phyloP scores from a whole-genome alignment of 2,329 filamentous ascomycete species.

The Alternaria longipes region DNA sequence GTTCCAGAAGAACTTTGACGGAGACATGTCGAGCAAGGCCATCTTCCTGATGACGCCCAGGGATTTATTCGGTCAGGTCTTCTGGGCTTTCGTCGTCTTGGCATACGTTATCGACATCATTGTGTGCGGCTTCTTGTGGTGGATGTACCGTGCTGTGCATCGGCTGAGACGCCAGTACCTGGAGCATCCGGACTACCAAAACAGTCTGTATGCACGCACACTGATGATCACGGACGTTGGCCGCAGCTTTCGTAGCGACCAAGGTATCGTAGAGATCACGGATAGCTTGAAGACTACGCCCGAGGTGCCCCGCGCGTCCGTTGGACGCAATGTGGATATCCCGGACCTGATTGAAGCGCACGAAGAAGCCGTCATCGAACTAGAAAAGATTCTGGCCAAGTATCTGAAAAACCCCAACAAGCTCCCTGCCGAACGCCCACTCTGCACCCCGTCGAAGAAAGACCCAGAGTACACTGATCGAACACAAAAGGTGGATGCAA shows the following conservation, averaged over 20 bases:
- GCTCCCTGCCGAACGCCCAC: slow-evolving; percentile 78
- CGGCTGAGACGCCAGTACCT: slow-evolving; percentile 80
- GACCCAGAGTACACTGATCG: slow-evolving; percentile 70
- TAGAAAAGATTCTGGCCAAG: slow-evolving; percentile 85
- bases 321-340: slow-evolving; percentile 89
- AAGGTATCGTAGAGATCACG: slow-evolving; percentile 85
- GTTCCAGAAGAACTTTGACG: slow-evolving; percentile 21
- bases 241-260: slow-evolving; percentile 77
- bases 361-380: slow-evolving; percentile 77
- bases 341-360: slow-evolving; percentile 87
- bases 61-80: slow-evolving; percentile 58
- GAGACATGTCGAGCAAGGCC: slow-evolving; percentile 13
- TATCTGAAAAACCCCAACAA: slow-evolving; percentile 89
- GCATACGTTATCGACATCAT: slow-evolving; percentile 76
- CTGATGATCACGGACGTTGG: slow-evolving; percentile 83
- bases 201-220: slow-evolving; percentile 78
- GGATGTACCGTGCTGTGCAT: slow-evolving; percentile 81
- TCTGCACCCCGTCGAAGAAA: slow-evolving; percentile 81
- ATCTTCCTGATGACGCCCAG: slow-evolving; percentile 53
- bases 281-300: slow-evolving; percentile 81
- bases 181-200: slow-evolving; percentile 85
- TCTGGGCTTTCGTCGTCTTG: slow-evolving; percentile 68
- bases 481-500: slow-evolving; percentile 86
- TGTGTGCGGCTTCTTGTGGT: slow-evolving; percentile 84
- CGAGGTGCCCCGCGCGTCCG: slow-evolving; percentile 79